A percentile compares a stretch with the other conserved stretches of the same genome.
Evolutionary conservation across 1,284 basidiomycete species (phyloP).

Genomic region (Cerrena zonata): DNA sequence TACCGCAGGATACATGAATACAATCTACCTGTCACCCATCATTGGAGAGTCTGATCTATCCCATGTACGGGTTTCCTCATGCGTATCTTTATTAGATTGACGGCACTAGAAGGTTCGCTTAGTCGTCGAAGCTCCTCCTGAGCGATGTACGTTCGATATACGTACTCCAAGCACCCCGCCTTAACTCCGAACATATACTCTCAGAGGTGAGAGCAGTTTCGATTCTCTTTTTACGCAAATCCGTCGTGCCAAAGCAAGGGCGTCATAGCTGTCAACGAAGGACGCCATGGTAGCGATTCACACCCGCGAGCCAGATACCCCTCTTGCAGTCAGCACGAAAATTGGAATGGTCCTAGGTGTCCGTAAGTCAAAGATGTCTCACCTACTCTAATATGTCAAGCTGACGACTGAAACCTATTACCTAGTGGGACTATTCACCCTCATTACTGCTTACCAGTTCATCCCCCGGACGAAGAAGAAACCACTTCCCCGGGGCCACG

Average conservation of each 20-base stretch:
- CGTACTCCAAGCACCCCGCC: constrained; percentile 7
- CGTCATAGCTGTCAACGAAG: neutral
- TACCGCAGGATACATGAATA: too few species aligned
- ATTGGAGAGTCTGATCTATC: too few species aligned
- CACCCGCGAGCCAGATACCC: constrained; percentile 11
- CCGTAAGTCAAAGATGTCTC: constrained; percentile 19
- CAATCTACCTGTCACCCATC: too few species aligned
- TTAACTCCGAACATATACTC: constrained; percentile 11
- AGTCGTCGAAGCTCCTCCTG: too few species aligned
- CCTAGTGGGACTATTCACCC: constrained; percentile 22
- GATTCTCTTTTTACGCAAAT: neutral
- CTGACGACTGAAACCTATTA: neutral
- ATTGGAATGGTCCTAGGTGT: constrained; percentile 25
- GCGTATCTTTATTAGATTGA: too few species aligned
- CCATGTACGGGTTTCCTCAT: too few species aligned
- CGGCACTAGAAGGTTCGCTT: neutral
- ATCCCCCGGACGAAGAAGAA: constrained; percentile 15
- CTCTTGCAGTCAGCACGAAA: constrained; percentile 18
- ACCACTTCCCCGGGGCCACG: constrained; percentile 3
- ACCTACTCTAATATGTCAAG: neutral
- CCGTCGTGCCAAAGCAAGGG: neutral
- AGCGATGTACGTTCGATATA: too few species aligned
- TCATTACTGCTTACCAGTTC: constrained; percentile 26
- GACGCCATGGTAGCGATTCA: constrained; percentile 13
- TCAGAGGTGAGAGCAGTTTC: neutral